A percentile compares a stretch with the other conserved stretches of the same genome.
Conservation (phyloP, 2,329 filamentous ascomycete species). For the Pseudogymnoascus sp. region DNA sequence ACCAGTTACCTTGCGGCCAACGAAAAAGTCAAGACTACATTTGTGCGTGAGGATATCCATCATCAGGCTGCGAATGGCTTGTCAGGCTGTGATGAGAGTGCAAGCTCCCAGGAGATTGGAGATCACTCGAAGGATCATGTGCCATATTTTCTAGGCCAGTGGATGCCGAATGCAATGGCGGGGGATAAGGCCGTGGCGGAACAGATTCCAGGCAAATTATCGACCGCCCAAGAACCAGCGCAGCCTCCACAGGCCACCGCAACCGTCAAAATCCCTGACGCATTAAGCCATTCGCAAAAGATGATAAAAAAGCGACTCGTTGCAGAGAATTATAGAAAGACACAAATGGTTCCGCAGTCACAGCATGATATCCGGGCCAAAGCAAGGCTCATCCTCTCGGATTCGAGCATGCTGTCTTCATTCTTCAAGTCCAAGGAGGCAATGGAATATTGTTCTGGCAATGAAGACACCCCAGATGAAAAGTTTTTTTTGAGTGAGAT, state of each 20-base stretch:
- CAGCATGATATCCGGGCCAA: background rate
- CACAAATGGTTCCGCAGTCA: background rate
- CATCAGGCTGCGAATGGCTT: background rate
- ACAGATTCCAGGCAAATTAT: background rate
- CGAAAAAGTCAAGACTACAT: background rate
- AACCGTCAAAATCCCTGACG: background rate
- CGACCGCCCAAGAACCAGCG: background rate
- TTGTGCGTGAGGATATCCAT: background rate
- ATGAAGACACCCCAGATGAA: background rate
- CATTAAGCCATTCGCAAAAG: background rate
- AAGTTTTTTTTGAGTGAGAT: background rate
- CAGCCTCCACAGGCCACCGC: background rate
- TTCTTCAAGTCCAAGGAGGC: background rate
- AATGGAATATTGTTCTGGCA: background rate
- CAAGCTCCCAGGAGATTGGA: background rate
- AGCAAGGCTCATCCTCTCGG: background rate
- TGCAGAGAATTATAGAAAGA: background rate
- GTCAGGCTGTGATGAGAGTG: no score
- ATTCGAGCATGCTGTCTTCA: background rate
- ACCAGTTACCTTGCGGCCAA: background rate
- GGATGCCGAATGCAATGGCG: no score
- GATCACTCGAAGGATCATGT: background rate
- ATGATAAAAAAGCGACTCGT: background rate
- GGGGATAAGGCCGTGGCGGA: background rate
- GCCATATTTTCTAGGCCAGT: background rate